Evolutionary conservation across 2,329 filamentous ascomycete species (phyloP).

Genomic region (Alternaria atra): DNA sequence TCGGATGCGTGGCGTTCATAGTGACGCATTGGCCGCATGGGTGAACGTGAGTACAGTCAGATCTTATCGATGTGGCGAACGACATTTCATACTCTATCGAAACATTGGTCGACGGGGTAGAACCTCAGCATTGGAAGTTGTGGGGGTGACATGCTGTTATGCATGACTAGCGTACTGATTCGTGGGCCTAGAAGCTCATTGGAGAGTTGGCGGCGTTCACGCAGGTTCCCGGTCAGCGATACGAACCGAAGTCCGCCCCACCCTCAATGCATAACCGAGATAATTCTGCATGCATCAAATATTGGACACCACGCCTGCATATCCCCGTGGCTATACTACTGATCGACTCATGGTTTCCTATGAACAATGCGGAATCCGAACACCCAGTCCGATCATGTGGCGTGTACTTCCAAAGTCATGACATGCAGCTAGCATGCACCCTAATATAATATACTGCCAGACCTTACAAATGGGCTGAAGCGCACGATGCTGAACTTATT

Average conservation of each 20-base stretch:
- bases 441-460: slow-evolving; percentile 5
- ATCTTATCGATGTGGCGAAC: neutral
- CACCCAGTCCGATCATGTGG: neutral
- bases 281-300: slow-evolving; percentile 7
- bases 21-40: too few relatives aligned
- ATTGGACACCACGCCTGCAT: slow-evolving; percentile 1
- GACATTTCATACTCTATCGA: neutral
- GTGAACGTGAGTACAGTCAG: neutral
- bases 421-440: neutral
- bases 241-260: slow-evolving; percentile 1
- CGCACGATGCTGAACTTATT: neutral
- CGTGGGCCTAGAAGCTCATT: slow-evolving; percentile 2
- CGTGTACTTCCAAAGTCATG: neutral
- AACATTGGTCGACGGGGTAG: neutral
- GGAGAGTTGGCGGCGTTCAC: neutral
- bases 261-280: neutral
- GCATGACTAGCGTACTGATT: neutral
- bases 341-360: neutral
- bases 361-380: neutral
- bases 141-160: neutral
- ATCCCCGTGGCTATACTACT: neutral
- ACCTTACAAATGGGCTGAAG: neutral
- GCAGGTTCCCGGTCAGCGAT: slow-evolving; percentile 5
- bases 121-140: neutral
- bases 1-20: too few relatives aligned